Evolutionary conservation across 192 early-diverging fungal species (phyloP).

Genomic region (Coemansia sp.): DNA sequence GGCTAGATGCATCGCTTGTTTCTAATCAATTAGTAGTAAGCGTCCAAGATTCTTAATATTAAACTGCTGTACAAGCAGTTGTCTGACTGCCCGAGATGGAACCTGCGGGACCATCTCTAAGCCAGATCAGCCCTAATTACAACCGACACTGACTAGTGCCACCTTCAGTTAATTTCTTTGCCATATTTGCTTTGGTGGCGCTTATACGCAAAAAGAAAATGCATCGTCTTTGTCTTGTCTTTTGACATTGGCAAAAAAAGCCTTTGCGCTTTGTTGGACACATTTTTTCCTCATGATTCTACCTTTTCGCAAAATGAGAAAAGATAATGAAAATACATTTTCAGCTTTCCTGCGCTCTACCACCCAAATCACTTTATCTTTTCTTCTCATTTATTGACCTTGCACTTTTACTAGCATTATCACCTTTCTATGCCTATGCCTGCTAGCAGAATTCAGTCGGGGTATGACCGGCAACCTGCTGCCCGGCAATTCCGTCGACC

Average conservation of each 20-base stretch:
- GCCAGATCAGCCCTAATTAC: too few relatives aligned
- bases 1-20: too few relatives aligned
- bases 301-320: background rate
- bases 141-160: too few relatives aligned
- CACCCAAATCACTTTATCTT: background rate
- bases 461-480: background rate
- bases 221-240: background rate
- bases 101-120: too few relatives aligned
- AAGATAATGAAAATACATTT: background rate
- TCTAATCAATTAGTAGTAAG: too few relatives aligned
- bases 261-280: conserved; percentile 9
- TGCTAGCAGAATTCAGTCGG: background rate
- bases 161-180: background rate
- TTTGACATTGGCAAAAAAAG: background rate
- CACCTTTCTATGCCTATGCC: background rate
- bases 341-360: background rate
- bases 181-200: too few relatives aligned
- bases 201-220: background rate
- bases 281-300: background rate
- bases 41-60: too few relatives aligned
- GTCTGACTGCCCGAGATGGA: too few relatives aligned
- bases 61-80: too few relatives aligned
- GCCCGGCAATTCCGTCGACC: conserved; percentile 16
- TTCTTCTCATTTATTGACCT: background rate
- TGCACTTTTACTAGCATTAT: background rate